phyloP scores from a whole-genome alignment of 345 rosid species.

The Pseudoturritis turrita region DNA sequence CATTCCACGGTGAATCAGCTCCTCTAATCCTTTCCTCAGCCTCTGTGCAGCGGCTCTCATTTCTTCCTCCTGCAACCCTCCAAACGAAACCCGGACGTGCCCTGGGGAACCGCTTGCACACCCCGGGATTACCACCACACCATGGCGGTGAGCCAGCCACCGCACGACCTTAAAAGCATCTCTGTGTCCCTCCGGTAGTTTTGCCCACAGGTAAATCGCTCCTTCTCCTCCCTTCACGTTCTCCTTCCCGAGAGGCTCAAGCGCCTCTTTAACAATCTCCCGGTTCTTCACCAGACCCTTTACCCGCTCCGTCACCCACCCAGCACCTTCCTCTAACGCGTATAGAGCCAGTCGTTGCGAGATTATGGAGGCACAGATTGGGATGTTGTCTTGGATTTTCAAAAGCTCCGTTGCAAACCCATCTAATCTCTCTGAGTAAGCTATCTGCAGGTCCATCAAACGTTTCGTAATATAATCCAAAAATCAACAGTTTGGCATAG shows the following conservation, averaged over 20 bases:
- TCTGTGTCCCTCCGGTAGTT: slow-evolving; percentile 49
- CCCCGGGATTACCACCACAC: slow-evolving; percentile 83
- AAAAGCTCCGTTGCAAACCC: slow-evolving; percentile 67
- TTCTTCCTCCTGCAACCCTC: slow-evolving; percentile 63
- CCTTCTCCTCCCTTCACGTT: slow-evolving; percentile 94
- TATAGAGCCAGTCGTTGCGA: slow-evolving; percentile 80
- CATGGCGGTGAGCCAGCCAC: slow-evolving; percentile 85
- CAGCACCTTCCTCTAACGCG: slow-evolving; percentile 70
- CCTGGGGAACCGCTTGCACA: slow-evolving; percentile 68
- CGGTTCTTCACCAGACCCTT: slow-evolving; percentile 72
- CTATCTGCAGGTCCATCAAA: slow-evolving; percentile 53
- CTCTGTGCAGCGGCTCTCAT: slow-evolving; percentile 65
- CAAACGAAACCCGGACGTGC: slow-evolving; percentile 72
- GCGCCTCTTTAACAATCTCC: slow-evolving; percentile 69
- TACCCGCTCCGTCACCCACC: slow-evolving; percentile 71
- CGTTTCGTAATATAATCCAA: not conserved
- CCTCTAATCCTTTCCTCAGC: slow-evolving; percentile 71
- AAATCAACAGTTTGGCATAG: not conserved
- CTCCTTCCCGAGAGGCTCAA: slow-evolving; percentile 69
- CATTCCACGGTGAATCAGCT: slow-evolving; percentile 55
- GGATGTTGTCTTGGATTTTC: slow-evolving; percentile 94
- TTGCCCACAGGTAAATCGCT: slow-evolving; percentile 91
- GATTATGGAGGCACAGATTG: slow-evolving; percentile 80
- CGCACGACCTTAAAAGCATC: slow-evolving; percentile 61
- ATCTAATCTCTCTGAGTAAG: slow-evolving; percentile 74